Evolutionary conservation across 2,329 filamentous ascomycete species (phyloP).

Genomic region (Pestalotiopsis sp.): DNA sequence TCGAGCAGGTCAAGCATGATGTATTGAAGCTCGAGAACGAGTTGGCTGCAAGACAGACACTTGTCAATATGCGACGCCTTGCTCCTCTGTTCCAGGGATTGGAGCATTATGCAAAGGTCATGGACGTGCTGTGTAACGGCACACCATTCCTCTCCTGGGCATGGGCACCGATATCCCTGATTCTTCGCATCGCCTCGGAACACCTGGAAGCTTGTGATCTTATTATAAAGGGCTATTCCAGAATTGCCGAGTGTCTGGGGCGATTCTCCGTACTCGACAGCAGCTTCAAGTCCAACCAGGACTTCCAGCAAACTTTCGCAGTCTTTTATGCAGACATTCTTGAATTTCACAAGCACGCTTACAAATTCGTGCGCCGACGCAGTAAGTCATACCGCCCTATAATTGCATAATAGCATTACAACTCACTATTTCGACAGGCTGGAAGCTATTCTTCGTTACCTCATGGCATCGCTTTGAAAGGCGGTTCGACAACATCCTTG

Average conservation of each 20-base stretch:
- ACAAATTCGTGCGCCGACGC: not conserved
- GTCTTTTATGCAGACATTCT: not conserved
- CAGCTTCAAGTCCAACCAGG: not conserved
- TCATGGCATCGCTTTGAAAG: not conserved
- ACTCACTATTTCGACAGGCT: not conserved
- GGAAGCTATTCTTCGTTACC: not conserved
- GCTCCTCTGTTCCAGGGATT: not conserved
- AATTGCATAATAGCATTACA: accelerated
- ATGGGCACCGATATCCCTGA: slow-evolving; percentile 18
- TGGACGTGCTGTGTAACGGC: not conserved
- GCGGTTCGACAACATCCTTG: not conserved
- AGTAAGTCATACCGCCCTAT: not conserved
- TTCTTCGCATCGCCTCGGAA: not conserved
- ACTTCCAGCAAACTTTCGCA: not conserved
- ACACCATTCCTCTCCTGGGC: not conserved
- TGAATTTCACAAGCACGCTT: not conserved
- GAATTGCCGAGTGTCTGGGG: not conserved
- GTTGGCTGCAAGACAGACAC: not conserved
- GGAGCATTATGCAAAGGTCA: not conserved
- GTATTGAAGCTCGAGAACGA: not conserved
- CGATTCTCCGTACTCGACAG: not conserved
- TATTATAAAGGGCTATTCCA: not conserved
- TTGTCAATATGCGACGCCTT: not conserved
- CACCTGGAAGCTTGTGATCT: not conserved
- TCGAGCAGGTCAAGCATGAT: not conserved